phyloP scores from a whole-genome alignment of 768 basidiomycete genomes.

The Hemileccinum impolitum region DNA sequence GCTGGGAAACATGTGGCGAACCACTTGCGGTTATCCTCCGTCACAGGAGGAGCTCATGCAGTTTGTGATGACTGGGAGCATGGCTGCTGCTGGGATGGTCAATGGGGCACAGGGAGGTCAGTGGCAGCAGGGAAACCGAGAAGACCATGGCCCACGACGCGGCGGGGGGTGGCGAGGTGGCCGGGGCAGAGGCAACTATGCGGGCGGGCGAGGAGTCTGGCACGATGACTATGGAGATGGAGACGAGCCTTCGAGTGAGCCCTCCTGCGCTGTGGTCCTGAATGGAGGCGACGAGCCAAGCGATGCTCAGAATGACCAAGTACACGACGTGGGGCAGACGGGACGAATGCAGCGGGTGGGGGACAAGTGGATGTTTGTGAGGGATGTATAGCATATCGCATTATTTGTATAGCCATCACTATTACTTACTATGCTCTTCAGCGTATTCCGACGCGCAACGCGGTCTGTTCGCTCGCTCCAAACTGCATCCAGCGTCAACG shows the following conservation, averaged over 20 bases:
- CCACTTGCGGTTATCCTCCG: slow-evolving; percentile 63
- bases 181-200: slow-evolving; percentile 34
- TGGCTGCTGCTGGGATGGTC: slow-evolving; percentile 17
- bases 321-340: too few species aligned
- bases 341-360: slow-evolving; percentile 68
- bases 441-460: slow-evolving; percentile 16
- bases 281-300: slow-evolving; percentile 45
- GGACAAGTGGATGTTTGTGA: slow-evolving; percentile 72
- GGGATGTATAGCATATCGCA: slow-evolving; percentile 27
- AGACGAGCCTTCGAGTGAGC: slow-evolving; percentile 34
- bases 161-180: slow-evolving; percentile 33
- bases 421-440: slow-evolving; percentile 24
- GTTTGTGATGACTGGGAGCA: slow-evolving; percentile 51
- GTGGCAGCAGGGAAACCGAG: slow-evolving; percentile 16
- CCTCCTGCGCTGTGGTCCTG: slow-evolving; percentile 61
- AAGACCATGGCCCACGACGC: slow-evolving; percentile 33
- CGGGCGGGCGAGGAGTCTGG: slow-evolving; percentile 25
- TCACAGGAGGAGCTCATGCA: slow-evolving; percentile 76
- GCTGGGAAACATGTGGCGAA: slow-evolving; percentile 74
- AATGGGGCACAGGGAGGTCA: slow-evolving; percentile 20
- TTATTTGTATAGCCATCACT: slow-evolving; percentile 21
- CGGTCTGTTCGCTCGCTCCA: slow-evolving; percentile 18
- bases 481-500: slow-evolving; percentile 49
- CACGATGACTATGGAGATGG: slow-evolving; percentile 50
- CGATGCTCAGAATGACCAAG: too few species aligned